Evolutionary conservation across 2,329 filamentous ascomycete species (phyloP).

Genomic region (Colletotrichum tropicale): DNA sequence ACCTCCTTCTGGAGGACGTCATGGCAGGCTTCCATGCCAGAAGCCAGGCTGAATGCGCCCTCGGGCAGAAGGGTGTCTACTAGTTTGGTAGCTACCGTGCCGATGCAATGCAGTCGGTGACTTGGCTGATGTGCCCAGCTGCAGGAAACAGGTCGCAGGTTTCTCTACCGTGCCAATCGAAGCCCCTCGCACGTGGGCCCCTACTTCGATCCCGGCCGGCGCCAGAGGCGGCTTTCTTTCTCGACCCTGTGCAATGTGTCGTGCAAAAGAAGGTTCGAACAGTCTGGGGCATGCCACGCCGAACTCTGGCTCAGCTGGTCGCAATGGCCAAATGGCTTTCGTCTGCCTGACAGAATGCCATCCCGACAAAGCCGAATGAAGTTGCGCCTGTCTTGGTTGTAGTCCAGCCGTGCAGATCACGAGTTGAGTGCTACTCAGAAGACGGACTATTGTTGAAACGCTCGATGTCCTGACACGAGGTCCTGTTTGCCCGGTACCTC

Average conservation of each 20-base stretch:
- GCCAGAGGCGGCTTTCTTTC: conserved; percentile 11
- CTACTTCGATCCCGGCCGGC: not conserved
- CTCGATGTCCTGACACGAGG: not conserved
- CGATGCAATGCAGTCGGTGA: not conserved
- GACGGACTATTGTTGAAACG: not conserved
- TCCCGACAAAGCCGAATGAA: not conserved
- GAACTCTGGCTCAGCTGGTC: not conserved
- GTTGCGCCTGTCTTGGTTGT: not conserved
- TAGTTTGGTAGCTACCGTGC: not conserved
- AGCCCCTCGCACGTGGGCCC: not conserved
- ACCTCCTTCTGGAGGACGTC: not conserved
- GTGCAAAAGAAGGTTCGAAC: not conserved
- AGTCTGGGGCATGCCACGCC: not conserved
- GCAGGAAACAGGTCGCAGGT: not conserved
- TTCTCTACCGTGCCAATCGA: not conserved
- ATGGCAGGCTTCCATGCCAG: not conserved
- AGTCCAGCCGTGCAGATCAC: not conserved
- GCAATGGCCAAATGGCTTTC: not conserved
- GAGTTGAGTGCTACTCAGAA: not conserved
- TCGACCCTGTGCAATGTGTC: not conserved
- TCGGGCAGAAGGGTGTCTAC: not conserved
- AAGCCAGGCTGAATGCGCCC: not conserved
- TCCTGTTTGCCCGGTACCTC: not conserved
- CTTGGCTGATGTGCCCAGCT: not conserved
- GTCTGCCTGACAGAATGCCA: not conserved